Evolutionary conservation across 2,329 filamentous ascomycete species (phyloP).

Genomic region (Fusarium robinianum): DNA sequence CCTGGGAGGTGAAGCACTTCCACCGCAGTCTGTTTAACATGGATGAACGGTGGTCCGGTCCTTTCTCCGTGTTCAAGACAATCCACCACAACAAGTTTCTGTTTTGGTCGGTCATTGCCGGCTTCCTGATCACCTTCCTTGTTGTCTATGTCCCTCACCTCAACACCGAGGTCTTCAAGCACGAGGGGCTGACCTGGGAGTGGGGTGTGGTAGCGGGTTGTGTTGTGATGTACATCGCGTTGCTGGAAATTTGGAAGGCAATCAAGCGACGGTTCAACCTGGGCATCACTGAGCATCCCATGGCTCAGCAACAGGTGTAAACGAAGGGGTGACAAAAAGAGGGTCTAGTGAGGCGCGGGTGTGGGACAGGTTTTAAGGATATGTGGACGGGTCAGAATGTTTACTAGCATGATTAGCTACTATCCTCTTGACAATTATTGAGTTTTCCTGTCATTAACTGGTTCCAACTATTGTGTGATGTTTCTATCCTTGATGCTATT

Average conservation of each 20-base stretch:
- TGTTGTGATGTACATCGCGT: slow-evolving; percentile 62
- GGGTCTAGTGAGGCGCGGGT: slow-evolving; percentile 5
- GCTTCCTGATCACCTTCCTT: slow-evolving; percentile 64
- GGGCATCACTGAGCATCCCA: slow-evolving; percentile 38
- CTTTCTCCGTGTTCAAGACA: slow-evolving; percentile 59
- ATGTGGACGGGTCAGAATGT: slow-evolving; percentile 34
- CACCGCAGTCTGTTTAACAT: slow-evolving; percentile 71
- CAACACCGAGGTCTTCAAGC: slow-evolving; percentile 70
- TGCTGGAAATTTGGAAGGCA: slow-evolving; percentile 73
- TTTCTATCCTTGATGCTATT: too few relatives aligned
- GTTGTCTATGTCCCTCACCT: slow-evolving; percentile 70
- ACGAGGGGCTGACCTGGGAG: slow-evolving; percentile 70
- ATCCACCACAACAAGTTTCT: slow-evolving; percentile 71
- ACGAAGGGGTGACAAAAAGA: not conserved
- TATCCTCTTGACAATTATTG: slow-evolving; percentile 38
- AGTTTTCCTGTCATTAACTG: slow-evolving; percentile 35
- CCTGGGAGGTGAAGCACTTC: slow-evolving; percentile 76
- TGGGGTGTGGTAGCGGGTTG: slow-evolving; percentile 70
- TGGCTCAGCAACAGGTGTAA: slow-evolving; percentile 29
- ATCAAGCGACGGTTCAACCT: slow-evolving; percentile 58
- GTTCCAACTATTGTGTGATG: not conserved
- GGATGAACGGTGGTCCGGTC: slow-evolving; percentile 56
- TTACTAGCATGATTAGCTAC: slow-evolving; percentile 34
- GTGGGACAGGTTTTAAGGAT: slow-evolving; percentile 40
- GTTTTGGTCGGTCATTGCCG: slow-evolving; percentile 65